Evolutionary conservation across 2,329 filamentous ascomycete species (phyloP).

Genomic region (Botryotinia calthae): DNA sequence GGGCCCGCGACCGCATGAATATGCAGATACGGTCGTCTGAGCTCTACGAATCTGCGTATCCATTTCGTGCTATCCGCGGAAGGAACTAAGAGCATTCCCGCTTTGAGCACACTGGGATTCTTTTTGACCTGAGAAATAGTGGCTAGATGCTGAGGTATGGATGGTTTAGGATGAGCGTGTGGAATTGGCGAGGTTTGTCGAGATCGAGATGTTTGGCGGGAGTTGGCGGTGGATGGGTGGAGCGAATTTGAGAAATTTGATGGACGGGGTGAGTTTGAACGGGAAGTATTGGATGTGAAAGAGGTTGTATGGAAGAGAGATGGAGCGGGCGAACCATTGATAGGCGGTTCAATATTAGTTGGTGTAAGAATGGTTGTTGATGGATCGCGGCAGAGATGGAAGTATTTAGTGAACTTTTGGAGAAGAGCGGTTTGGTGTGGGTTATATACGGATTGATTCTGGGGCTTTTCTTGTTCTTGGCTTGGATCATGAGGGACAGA

Average conservation of each 20-base stretch:
- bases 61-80: constrained; percentile 79
- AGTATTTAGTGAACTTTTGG: constrained; percentile 40
- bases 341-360: constrained; percentile 65
- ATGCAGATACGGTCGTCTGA: constrained; percentile 87
- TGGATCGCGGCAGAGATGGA: constrained; percentile 38
- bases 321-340: constrained; percentile 52
- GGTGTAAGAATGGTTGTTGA: constrained; percentile 53
- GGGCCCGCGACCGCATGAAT: constrained; percentile 64
- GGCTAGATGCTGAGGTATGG: constrained; percentile 61
- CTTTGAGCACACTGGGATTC: constrained; percentile 77
- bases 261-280: constrained; percentile 27
- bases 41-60: constrained; percentile 90
- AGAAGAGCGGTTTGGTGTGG: constrained; percentile 38
- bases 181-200: constrained; percentile 6
- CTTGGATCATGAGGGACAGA: constrained; percentile 11
- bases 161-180: constrained; percentile 25
- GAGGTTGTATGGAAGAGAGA: constrained; percentile 36
- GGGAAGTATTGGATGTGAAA: constrained; percentile 45
- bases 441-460: constrained; percentile 5
- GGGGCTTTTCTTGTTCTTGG: constrained; percentile 38
- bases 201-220: constrained; percentile 11
- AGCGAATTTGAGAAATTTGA: constrained; percentile 24
- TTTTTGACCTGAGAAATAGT: constrained; percentile 77
- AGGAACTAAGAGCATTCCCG: constrained; percentile 82
- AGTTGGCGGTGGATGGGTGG: constrained; percentile 34